Evolutionary conservation across 371 early-diverging fungal genomes (phyloP), one percentile per base, ranked within the genome.

Genomic region (Mortierella sp.): DNA sequence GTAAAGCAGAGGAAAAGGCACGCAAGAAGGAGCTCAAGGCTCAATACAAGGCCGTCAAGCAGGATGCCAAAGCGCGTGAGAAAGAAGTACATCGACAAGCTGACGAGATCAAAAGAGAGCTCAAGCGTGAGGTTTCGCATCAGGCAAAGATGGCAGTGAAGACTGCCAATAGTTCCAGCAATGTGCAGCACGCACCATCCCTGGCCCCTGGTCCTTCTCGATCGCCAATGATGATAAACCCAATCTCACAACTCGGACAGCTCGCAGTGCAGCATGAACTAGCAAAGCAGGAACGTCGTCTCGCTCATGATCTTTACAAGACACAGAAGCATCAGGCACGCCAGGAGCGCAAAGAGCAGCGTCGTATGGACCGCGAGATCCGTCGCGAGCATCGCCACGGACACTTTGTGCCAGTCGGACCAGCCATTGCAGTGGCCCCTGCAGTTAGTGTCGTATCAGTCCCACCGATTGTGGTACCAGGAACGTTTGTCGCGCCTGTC

Each of bases 71-170:
- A 17, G 19, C 5, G 40, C 34, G 22, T 2, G 8, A 39, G 9
- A 53, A 28, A n/a, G 22, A 16, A 8, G 34, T 19, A 2, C 22
- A 49, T 5, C 25, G 31, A 37, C 43, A 63, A 12, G 49, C 49
- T 12, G 1, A 12, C 17, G 19, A 37, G 25, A n/a, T 57, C 44
- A 40, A 39, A 24, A 19, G 1, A 13, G 67, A 41, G 17, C 39
- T 68, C 28, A 68, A 61, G 46, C 31, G 52, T 14, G 68, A 61
- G 8, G 44, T 68, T 17, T 43, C 54, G 1, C 56, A 52, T 13
- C 68, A 68, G 28, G 31, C 62, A 2, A 61, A 68, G 29, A 22
- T 37, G 13, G 62, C 62, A 0, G 52, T 61, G 45, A 50, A 25
- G 10, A 21, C 40, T 5, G 28, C 51, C 24, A 58, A 40, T 21